Conservation (phyloP, 441 rosid species). For the Populus tomentosa region DNA sequence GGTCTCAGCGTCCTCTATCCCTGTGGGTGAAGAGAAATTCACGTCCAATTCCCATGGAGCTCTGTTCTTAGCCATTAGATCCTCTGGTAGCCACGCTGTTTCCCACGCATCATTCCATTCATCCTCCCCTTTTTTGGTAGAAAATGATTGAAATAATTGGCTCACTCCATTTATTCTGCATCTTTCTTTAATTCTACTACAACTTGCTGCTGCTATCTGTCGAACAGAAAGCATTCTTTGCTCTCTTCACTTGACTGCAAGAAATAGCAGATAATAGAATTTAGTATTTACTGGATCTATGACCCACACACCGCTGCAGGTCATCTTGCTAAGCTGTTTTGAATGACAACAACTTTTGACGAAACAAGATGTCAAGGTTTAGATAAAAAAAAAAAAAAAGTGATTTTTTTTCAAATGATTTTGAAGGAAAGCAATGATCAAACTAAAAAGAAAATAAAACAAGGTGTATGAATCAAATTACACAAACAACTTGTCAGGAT, state of each 20-base stretch:
- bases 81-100: slow-evolving; percentile 86
- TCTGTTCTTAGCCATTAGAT: slow-evolving; percentile 45
- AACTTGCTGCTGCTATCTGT: slow-evolving; percentile 4
- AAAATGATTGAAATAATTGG: slow-evolving; percentile 18
- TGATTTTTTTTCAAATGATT: not conserved
- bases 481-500: not conserved
- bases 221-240: slow-evolving; percentile 26
- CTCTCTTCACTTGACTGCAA: not conserved
- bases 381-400: not conserved
- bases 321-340: not conserved
- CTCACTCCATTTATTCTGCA: not conserved
- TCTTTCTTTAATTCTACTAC: not conserved
- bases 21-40: slow-evolving; percentile 47
- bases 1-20: slow-evolving; percentile 59
- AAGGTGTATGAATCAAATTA: not conserved
- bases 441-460: not conserved
- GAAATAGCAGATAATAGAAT: not conserved
- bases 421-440: not conserved
- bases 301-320: not conserved
- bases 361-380: not conserved
- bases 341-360: not conserved
- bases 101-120: slow-evolving; percentile 98
- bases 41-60: slow-evolving; percentile 83
- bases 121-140: slow-evolving; percentile 46
- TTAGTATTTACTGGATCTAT: not conserved